Base-by-base conservation (phyloP, 495 filamentous ascomycete genomes). In the Penicillium lividum region DNA sequence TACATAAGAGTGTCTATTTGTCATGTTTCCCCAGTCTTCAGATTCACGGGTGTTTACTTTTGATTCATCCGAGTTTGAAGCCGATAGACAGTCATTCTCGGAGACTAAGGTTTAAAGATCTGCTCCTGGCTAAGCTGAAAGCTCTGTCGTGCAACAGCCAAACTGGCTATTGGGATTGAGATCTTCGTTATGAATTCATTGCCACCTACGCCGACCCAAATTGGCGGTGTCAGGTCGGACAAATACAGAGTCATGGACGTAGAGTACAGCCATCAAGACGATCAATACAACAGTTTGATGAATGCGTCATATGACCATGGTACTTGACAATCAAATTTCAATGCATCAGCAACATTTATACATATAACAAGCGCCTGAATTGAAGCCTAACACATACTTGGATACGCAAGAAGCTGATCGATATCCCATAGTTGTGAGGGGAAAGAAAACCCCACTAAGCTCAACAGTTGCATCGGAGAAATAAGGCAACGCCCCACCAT, bases 401-500 rank as follows among this genome's bases (percentile, higher is more conserved):
- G 38, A 40, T 11, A 50, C 31, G 47, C 31, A 16, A 33, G 27
- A 33, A 33, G 33, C 25, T 33, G 2, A 27, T 11, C 8, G 18
- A 46, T 28, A 46, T 13, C 10, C 4, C 8, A 7, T 25, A 15
- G 10, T 13, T 15, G 13, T 40, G 7, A 40, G 38, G 38, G 5
- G 7, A 16, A 6, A 11, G 4, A n/a, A 40, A 15, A 16, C 38
- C 38, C 38, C 38, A 40, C 38, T n/a, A 15, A 40, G 22, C 22
- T 22, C 22, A n/a, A 13, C 38, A n/a, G 38, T 15, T 40, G 15
- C 38, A 40, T 4, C 13, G 31, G 46, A 31, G 7, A 46, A 49
- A 49, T n/a, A 49, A 33, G 46, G 46, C 46, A 49, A n/a, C 34
- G 57, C 57, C 57, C 57, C 61, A 57, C 61, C 33, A 43, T 42